phyloP scores from a whole-genome alignment of 495 filamentous ascomycete species.

The Podospora sp. region DNA sequence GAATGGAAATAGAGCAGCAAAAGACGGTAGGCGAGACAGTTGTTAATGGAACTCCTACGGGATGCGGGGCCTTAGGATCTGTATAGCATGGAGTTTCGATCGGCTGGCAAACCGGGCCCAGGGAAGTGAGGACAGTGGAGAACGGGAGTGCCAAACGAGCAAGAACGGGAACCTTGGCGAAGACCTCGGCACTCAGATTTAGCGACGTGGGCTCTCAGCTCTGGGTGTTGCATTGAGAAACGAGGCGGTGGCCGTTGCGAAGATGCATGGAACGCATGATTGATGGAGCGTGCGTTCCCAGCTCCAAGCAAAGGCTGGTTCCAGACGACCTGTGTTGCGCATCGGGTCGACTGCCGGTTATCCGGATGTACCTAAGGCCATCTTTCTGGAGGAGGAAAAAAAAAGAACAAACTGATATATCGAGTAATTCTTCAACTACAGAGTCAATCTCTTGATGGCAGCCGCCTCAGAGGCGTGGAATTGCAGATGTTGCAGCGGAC shows the following conservation, averaged over 20 bases:
- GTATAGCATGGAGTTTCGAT: not conserved
- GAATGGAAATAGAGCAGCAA: not conserved
- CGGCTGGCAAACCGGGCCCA: not conserved
- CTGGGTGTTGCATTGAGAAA: conserved; percentile 6
- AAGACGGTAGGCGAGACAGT: not conserved
- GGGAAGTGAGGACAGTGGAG: not conserved
- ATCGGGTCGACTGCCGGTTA: not conserved
- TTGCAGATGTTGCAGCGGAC: not conserved
- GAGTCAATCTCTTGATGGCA: not conserved
- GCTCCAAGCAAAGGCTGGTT: not conserved
- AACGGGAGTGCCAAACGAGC: conserved; percentile 2
- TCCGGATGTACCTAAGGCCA: not conserved
- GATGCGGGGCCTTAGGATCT: conserved; percentile 1
- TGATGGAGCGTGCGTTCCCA: not conserved
- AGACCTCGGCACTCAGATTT: not conserved
- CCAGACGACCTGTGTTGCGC: not conserved
- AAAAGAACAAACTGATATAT: too few species aligned
- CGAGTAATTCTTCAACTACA: not conserved
- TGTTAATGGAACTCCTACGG: not conserved
- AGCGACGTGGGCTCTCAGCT: not conserved
- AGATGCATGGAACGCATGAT: conserved; percentile 17
- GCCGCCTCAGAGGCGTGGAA: not conserved
- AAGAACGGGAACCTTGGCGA: not conserved
- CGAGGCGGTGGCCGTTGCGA: not conserved
- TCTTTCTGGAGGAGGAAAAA: too few species aligned